phyloP scores from a whole-genome alignment of 2,329 filamentous ascomycete genomes.

The Colletotrichum sp. region DNA sequence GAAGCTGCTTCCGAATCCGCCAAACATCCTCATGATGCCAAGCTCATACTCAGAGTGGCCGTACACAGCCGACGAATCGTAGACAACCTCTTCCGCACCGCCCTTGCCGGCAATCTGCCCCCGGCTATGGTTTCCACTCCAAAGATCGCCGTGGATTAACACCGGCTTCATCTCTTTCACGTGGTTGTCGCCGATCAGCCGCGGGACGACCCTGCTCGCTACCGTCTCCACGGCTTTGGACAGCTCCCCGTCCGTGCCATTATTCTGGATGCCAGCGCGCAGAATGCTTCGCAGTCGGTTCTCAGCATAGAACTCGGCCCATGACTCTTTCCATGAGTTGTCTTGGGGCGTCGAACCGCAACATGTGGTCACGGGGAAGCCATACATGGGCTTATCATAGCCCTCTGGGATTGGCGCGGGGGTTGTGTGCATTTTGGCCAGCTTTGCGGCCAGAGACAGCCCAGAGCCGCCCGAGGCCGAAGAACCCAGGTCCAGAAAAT shows the following conservation, averaged over 20 bases:
- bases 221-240: conserved; percentile 68
- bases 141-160: conserved; percentile 90
- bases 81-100: conserved; percentile 76
- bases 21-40: conserved; percentile 97
- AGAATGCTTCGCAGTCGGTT: conserved; percentile 74
- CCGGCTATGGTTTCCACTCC: conserved; percentile 81
- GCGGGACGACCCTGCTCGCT: conserved; percentile 70
- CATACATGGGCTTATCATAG: conserved; percentile 69
- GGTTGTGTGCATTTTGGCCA: conserved; percentile 80
- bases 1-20: conserved; percentile 77
- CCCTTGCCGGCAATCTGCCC: conserved; percentile 63
- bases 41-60: conserved; percentile 90
- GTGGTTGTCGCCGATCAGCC: conserved; percentile 73
- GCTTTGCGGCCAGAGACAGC: conserved; percentile 72
- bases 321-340: conserved; percentile 74
- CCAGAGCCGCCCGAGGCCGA: conserved; percentile 49
- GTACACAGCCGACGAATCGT: conserved; percentile 82
- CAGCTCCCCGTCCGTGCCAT: conserved; percentile 71
- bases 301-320: conserved; percentile 87
- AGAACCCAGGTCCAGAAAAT: conserved; percentile 74
- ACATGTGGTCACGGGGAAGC: conserved; percentile 84
- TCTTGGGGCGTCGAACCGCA: conserved; percentile 86
- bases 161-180: conserved; percentile 75
- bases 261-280: conserved; percentile 57
- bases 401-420: conserved; percentile 70